A percentile compares a stretch with the other conserved stretches of the same genome.
Conservation (phyloP, 2,329 filamentous ascomycete genomes). For the Coniochaeta sp. region DNA sequence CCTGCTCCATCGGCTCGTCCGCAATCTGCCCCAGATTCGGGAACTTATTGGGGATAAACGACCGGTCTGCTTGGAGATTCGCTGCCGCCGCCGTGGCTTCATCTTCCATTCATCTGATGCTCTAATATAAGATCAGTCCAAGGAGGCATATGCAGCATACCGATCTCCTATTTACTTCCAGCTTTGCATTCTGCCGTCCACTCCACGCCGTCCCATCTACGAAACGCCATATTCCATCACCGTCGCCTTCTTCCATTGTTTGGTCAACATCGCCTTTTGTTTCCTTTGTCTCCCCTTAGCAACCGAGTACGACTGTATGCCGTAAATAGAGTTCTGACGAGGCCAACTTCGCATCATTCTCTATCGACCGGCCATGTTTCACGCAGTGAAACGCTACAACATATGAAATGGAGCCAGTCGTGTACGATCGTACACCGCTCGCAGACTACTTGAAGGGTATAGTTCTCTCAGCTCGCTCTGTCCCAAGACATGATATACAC, state of each 20-base stretch:
- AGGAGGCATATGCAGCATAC: background rate
- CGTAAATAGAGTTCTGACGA: background rate
- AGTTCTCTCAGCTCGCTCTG: conserved; percentile 15
- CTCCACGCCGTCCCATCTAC: background rate
- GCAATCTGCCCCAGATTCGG: background rate
- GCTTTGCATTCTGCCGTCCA: background rate
- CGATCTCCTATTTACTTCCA: background rate
- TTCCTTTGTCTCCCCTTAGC: background rate
- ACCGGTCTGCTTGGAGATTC: background rate
- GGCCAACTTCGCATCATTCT: background rate
- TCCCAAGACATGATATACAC: conserved; percentile 4
- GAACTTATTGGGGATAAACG: background rate
- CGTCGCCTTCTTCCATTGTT: background rate
- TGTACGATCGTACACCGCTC: conserved; percentile 81
- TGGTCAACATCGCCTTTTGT: background rate
- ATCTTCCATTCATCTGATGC: background rate
- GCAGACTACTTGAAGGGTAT: conserved; percentile 85
- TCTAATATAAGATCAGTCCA: background rate
- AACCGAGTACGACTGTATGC: background rate
- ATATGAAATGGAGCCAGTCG: conserved; percentile 69
- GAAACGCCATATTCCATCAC: background rate
- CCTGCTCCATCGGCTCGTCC: conserved; percentile 2
- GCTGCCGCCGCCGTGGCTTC: background rate
- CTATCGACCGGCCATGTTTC: background rate
- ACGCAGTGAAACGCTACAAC: background rate